Evolutionary conservation across 345 rosid genomes (phyloP).

Genomic region (Psidium friedrichsthalianum): DNA sequence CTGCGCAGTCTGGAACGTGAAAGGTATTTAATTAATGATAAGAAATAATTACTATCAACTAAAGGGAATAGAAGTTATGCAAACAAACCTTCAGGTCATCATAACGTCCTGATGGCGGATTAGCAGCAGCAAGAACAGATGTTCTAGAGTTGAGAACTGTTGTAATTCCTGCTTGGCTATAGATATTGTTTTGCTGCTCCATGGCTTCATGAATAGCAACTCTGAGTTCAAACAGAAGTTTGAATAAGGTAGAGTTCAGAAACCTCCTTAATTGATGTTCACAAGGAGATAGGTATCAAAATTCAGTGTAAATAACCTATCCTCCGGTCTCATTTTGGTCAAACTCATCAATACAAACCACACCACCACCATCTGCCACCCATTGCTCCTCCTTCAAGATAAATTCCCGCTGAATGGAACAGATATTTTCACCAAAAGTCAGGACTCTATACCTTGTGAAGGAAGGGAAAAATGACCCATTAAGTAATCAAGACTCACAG

Average conservation of each 20-base stretch:
- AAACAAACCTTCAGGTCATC: slow-evolving; percentile 86
- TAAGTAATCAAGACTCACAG: slow-evolving; percentile 39
- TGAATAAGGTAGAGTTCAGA: neutral
- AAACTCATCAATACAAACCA: slow-evolving; percentile 94
- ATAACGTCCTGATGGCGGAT: slow-evolving; percentile 95
- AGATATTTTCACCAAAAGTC: neutral
- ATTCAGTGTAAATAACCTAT: slow-evolving; percentile 36
- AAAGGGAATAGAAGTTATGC: neutral
- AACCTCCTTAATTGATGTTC: neutral
- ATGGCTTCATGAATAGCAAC: slow-evolving; percentile 99
- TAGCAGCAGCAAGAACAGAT: slow-evolving; percentile 97
- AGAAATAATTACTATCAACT: neutral
- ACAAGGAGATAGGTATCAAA: neutral
- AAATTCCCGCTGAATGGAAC: slow-evolving; percentile 73
- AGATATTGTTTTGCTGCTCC: slow-evolving; percentile 98
- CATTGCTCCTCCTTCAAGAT: slow-evolving; percentile 99
- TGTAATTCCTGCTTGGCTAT: slow-evolving; percentile 98
- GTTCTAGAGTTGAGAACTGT: slow-evolving; percentile 97
- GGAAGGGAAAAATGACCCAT: neutral
- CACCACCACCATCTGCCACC: slow-evolving; percentile 99
- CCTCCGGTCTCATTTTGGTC: slow-evolving; percentile 99
- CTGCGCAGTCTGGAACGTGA: slow-evolving; percentile 61
- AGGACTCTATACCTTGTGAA: neutral
- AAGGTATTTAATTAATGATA: neutral
- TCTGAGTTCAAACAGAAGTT: slow-evolving; percentile 22